A percentile compares a stretch with the other conserved stretches of the same genome.
Evolutionary conservation across 495 filamentous ascomycete genomes (phyloP).

Genomic region (Aspergillus leporis): DNA sequence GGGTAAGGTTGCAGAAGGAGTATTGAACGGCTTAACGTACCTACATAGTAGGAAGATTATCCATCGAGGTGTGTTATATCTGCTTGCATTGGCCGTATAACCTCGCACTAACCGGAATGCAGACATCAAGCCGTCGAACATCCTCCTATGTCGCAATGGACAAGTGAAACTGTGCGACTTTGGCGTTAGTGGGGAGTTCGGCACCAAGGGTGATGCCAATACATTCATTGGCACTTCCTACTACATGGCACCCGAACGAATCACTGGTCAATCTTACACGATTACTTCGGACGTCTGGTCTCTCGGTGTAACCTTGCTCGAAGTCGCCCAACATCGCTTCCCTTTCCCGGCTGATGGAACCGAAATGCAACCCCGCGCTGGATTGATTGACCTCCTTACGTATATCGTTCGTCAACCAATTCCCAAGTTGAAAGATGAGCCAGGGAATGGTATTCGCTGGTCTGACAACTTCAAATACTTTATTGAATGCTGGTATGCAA

Average conservation of each 20-base stretch:
- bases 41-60: constrained; percentile 97
- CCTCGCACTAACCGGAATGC: constrained; percentile 11
- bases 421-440: constrained; percentile 94
- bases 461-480: constrained; percentile 98
- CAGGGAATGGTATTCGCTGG: constrained; percentile 77
- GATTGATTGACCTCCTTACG: constrained; percentile 90
- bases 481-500: constrained; percentile 95
- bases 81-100: neutral
- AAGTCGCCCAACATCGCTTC: constrained; percentile 97
- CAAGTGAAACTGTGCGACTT: constrained; percentile 98
- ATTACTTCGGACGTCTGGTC: constrained; percentile 99
- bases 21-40: constrained; percentile 91
- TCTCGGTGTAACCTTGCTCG: constrained; percentile 89
- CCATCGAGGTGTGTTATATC: constrained; percentile 64
- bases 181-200: constrained; percentile 95
- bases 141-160: constrained; percentile 87
- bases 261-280: constrained; percentile 95
- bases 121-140: constrained; percentile 99
- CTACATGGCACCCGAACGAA: constrained; percentile 98
- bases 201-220: constrained; percentile 96
- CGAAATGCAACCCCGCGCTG: constrained; percentile 83
- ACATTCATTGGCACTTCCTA: constrained; percentile 99
- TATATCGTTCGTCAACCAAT: constrained; percentile 97
- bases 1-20: constrained; percentile 96
- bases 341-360: constrained; percentile 96